A percentile compares a stretch with the other conserved stretches of the same genome.
Evolutionary conservation across 1,284 basidiomycete genomes (phyloP).

Genomic region (Cutaneotrichosporon cavernicola): DNA sequence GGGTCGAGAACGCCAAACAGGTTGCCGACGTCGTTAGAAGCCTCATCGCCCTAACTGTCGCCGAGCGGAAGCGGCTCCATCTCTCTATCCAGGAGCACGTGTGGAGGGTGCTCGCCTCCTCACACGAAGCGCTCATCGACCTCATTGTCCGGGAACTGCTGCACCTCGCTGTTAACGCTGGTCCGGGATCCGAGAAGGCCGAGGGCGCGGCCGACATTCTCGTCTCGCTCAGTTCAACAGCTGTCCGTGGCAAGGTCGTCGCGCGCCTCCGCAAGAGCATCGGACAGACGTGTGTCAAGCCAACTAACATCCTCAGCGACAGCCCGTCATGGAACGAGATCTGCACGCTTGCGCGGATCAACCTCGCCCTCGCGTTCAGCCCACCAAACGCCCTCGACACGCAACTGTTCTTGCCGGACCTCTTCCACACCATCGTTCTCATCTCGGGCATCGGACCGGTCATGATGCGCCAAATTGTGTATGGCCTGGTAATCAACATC

Average conservation of each 20-base stretch:
- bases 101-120: constrained; percentile 70
- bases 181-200: constrained; percentile 69
- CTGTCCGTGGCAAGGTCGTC: constrained; percentile 72
- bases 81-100: constrained; percentile 68
- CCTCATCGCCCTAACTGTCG: constrained; percentile 70
- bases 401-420: constrained; percentile 77
- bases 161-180: constrained; percentile 74
- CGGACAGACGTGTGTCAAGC: constrained; percentile 67
- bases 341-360: constrained; percentile 70
- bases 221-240: constrained; percentile 70
- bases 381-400: constrained; percentile 64
- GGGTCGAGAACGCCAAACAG: constrained; percentile 34
- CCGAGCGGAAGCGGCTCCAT: constrained; percentile 65
- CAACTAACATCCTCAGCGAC: constrained; percentile 63
- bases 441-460: constrained; percentile 71
- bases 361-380: constrained; percentile 68
- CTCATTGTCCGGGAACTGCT: constrained; percentile 74
- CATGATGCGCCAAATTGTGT: constrained; percentile 72
- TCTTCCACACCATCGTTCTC: constrained; percentile 72
- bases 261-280: constrained; percentile 76
- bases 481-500: constrained; percentile 75
- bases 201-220: constrained; percentile 74
- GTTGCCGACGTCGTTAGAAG: constrained; percentile 73
- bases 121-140: constrained; percentile 67
- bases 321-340: constrained; percentile 82